Evolutionary conservation across 768 basidiomycete genomes (phyloP), one percentile per base, ranked within the genome.

Genomic region (Tricholoma bakamatsutake): DNA sequence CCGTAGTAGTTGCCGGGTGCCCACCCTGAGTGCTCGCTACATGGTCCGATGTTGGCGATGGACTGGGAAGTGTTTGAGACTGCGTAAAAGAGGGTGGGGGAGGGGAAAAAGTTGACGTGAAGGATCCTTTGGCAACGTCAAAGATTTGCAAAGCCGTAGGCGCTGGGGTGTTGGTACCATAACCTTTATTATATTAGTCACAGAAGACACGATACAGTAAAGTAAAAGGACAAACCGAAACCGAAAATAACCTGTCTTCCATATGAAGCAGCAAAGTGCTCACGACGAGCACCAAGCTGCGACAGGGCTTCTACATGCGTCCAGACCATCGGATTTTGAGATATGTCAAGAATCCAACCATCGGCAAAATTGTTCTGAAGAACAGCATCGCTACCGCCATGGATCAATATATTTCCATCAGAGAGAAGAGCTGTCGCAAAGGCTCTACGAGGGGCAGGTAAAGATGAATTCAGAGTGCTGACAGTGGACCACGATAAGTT

Each of bases 301-400:
- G 78, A 69, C 42, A 91, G 71, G 1, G 71, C 75, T 4, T 71
- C 67, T 15, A 85, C 71, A 43, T 62, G 59, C 7, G 71, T 76
- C 90, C 90, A 92, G 1, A 72, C 71, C 75, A 84, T 81, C 3
- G 84, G 80, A 54, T 64, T 75, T 62, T 75, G 71, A 9, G 72
- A 71, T 2, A 81, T 80, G 64, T 86, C 82, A 34, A 87, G 78
- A 53, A 87, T 76, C 84, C 83, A 88, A 13, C 91, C 93, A 68
- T 87, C 86, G 35, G 67, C 73, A 54, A 76, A 79, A n/a, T 77
- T 79, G 3, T 62, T 74, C 62, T 84, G 78, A 40, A 84, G 71
- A 35, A 56, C 64, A 4, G 77, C 80, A 62, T 89, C 83, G 28
- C 81, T 78, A 5, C 93, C 93, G 4, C 93, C 93, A 18, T 92